Conservation (phyloP, 2,329 filamentous ascomycete species). For the Fusarium palustre region DNA sequence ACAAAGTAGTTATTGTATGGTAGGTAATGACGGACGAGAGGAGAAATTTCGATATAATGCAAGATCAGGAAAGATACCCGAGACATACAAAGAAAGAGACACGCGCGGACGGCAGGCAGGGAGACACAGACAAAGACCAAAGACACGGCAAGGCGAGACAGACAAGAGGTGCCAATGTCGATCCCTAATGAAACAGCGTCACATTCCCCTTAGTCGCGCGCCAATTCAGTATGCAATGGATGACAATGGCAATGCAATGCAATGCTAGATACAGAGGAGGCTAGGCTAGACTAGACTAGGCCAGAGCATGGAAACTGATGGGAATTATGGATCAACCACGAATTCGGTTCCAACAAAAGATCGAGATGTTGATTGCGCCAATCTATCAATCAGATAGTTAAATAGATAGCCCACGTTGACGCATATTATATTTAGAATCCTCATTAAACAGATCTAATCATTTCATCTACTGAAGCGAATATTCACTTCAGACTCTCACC, state of each 20-base stretch:
- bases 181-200: constrained; percentile 34
- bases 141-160: constrained; percentile 4
- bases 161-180: constrained; percentile 18
- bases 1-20: too few species aligned
- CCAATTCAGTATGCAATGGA: constrained; percentile 2
- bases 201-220: constrained; percentile 21
- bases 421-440: constrained; percentile 1
- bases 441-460: not conserved
- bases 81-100: constrained; percentile 11
- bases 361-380: not conserved
- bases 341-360: constrained; percentile 9
- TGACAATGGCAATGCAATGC: not conserved
- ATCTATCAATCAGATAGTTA: not conserved
- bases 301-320: not conserved
- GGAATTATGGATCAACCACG: constrained; percentile 15
- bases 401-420: not conserved
- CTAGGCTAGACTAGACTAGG: not conserved
- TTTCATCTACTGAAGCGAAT: not conserved
- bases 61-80: constrained; percentile 5
- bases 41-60: not conserved
- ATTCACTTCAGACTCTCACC: not conserved
- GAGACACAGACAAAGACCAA: not conserved
- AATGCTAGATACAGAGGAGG: too few species aligned
- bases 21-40: not conserved
- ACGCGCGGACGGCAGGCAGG: not conserved